These are phyloP conservation scores for Endoconidiophora polonica DNA, from an alignment of 2,329 filamentous ascomycete genomes.

Conservation along the genomic window DNA sequence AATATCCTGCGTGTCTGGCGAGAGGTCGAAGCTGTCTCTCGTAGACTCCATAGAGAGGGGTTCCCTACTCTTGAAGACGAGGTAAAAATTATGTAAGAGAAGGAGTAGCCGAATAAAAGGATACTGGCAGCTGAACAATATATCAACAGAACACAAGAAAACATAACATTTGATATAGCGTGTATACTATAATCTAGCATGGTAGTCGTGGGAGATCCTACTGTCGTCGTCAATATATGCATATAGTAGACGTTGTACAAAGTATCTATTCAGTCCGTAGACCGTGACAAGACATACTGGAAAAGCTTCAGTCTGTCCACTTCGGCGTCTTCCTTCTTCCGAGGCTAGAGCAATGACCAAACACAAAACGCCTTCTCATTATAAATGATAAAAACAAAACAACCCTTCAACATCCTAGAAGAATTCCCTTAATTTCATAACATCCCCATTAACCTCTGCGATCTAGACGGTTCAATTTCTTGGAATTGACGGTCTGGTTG, in stretches of 20 bases:
- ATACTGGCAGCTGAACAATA: too few species aligned
- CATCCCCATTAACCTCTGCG: conserved; percentile 22
- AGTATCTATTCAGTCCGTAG: too few species aligned
- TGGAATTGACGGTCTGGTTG: conserved; percentile 47
- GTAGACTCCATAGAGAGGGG: conserved; percentile 42
- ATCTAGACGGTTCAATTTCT: conserved; percentile 44
- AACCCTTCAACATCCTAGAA: not conserved
- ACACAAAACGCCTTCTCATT: not conserved
- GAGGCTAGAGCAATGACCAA: too few species aligned
- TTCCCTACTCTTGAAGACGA: conserved; percentile 36
- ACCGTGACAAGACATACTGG: too few species aligned
- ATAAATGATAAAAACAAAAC: not conserved
- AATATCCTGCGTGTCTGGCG: conserved; percentile 77
- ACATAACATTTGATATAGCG: not conserved
- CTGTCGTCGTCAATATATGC: too few species aligned
- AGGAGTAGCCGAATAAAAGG: not conserved
- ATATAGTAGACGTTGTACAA: too few species aligned
- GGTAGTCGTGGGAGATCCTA: too few species aligned
- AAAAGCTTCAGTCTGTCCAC: too few species aligned
- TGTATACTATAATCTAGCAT: not conserved
- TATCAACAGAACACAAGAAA: not conserved
- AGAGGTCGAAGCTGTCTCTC: conserved; percentile 57
- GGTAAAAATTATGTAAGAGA: not conserved
- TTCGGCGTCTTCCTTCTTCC: too few species aligned
- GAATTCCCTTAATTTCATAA: not conserved